These are phyloP conservation scores for Xylaria telfairii DNA, from an alignment of 495 filamentous ascomycete species.

Conservation along the genomic window DNA sequence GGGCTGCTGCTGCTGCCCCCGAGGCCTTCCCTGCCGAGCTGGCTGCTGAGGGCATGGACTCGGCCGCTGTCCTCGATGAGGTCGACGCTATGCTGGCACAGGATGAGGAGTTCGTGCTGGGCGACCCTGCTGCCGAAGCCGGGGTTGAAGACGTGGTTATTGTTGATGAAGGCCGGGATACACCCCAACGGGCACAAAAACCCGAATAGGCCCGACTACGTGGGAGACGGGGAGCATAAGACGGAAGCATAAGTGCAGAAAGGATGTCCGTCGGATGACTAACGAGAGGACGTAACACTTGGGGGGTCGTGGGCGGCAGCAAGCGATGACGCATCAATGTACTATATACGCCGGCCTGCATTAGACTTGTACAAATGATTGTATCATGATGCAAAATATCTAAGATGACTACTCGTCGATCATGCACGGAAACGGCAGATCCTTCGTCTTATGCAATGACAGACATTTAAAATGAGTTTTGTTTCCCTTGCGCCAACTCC, in stretches of 20 bases:
- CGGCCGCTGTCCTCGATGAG: conserved; percentile 41
- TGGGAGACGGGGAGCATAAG: neutral
- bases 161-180: conserved; percentile 24
- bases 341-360: conserved; percentile 12
- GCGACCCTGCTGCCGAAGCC: conserved; percentile 28
- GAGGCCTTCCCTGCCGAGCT: conserved; percentile 45
- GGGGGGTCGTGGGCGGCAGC: neutral
- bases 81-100: conserved; percentile 46
- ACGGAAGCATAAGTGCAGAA: neutral
- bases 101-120: conserved; percentile 50
- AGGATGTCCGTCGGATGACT: neutral
- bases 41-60: conserved; percentile 43
- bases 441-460: neutral
- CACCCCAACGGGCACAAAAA: neutral
- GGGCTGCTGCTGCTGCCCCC: no score
- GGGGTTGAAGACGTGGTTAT: conserved; percentile 32
- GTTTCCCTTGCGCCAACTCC: conserved; percentile 18
- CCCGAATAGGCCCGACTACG: neutral
- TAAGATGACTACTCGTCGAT: conserved; percentile 7
- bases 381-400: conserved; percentile 24
- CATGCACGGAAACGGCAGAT: neutral
- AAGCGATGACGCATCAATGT: conserved; percentile 20
- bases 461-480: neutral
- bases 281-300: neutral
- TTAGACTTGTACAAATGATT: conserved; percentile 12